These are phyloP conservation scores for Seiridium unicorne DNA, from an alignment of 2,329 filamentous ascomycete genomes.

Conservation along the genomic window DNA sequence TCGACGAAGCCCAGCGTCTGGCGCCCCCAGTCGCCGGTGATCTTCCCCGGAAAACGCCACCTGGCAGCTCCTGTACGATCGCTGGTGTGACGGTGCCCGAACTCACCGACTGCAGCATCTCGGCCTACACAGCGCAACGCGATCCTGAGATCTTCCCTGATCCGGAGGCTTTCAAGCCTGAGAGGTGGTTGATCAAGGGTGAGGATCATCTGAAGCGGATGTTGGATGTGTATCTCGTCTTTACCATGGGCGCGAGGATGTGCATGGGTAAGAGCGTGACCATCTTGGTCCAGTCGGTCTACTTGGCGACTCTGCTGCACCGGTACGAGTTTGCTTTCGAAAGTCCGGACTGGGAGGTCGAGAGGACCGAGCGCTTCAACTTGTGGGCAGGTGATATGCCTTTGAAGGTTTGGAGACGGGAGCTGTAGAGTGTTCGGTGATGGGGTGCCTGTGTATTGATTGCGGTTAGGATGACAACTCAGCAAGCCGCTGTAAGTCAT, in stretches of 20 bases:
- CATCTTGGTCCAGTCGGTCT: slow-evolving; percentile 6
- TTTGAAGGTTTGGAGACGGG: neutral
- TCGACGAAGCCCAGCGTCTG: neutral
- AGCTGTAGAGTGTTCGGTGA: neutral
- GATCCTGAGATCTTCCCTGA: slow-evolving; percentile 7
- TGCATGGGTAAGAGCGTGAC: slow-evolving; percentile 9
- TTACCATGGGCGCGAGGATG: neutral
- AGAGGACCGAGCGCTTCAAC: slow-evolving; percentile 6
- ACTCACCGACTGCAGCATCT: slow-evolving; percentile 5
- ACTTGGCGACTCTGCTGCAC: slow-evolving; percentile 3
- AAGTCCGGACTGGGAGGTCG: slow-evolving; percentile 4
- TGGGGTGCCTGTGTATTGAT: neutral
- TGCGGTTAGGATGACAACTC: neutral
- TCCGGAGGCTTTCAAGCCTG: slow-evolving; percentile 6
- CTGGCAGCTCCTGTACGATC: neutral
- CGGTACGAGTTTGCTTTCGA: slow-evolving; percentile 5
- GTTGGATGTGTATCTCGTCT: slow-evolving; percentile 4
- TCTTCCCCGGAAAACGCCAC: neutral
- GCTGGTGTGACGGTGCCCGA: neutral
- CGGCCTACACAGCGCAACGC: slow-evolving; percentile 8
- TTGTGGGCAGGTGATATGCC: slow-evolving; percentile 1
- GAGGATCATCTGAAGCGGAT: neutral
- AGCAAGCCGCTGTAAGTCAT: slow-evolving; percentile 4
- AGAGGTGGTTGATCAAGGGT: slow-evolving; percentile 8
- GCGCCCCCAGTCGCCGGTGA: neutral